phyloP scores from a whole-genome alignment of 306 rosid genomes.

The Cicer yamashitae region DNA sequence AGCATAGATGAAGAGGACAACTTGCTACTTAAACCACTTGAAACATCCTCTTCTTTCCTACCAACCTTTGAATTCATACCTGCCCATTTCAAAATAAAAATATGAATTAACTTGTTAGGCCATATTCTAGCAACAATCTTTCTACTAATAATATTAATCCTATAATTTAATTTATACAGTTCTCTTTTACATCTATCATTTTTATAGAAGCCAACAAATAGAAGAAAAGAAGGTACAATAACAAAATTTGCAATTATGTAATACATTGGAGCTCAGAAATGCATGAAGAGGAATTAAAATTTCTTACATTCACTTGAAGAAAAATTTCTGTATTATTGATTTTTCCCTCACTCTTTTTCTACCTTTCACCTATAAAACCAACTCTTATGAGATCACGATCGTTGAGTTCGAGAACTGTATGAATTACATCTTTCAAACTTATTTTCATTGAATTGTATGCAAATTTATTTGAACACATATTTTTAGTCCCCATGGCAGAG shows the following conservation, averaged over 20 bases:
- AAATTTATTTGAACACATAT: background rate
- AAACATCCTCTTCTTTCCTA: conserved; percentile 47
- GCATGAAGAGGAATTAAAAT: background rate
- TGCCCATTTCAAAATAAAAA: conserved; percentile 38
- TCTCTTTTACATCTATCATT: background rate
- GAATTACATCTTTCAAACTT: background rate
- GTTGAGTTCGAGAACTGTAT: background rate
- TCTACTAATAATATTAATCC: background rate
- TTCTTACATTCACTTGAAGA: background rate
- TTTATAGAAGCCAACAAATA: background rate
- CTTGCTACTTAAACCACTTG: conserved; percentile 54
- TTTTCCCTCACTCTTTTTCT: conserved; percentile 10
- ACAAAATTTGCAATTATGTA: background rate
- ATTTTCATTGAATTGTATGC: background rate
- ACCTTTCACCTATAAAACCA: conserved; percentile 14
- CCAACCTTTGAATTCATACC: conserved; percentile 57
- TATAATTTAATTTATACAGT: background rate
- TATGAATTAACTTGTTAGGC: conserved; percentile 19
- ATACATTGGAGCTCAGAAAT: background rate
- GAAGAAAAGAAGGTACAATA: background rate
- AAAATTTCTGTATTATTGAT: background rate
- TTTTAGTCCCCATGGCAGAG: conserved; percentile 8
- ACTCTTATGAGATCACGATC: background rate
- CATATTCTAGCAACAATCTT: background rate
- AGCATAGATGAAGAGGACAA: conserved; percentile 58